phyloP scores from a whole-genome alignment of 139 green algal genomes.

The Penium margaritaceum region DNA sequence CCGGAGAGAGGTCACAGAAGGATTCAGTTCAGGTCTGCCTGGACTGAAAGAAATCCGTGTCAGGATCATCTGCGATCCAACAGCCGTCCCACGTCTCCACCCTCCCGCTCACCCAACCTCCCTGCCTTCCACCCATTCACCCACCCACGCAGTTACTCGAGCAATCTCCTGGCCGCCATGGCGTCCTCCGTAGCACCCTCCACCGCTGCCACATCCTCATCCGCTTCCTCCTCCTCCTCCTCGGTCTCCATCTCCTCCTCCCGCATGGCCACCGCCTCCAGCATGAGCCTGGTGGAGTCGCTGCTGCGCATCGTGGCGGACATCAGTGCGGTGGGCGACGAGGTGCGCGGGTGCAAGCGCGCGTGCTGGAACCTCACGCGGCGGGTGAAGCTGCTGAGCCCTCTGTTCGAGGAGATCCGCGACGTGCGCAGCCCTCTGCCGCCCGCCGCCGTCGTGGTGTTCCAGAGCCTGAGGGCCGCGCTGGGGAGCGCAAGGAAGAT shows the following conservation, averaged over 20 bases:
- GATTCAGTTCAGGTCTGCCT: too few species aligned
- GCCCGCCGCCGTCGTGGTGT: slow-evolving; percentile 5
- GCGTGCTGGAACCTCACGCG: slow-evolving; percentile 12
- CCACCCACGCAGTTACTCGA: too few species aligned
- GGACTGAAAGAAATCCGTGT: too few species aligned
- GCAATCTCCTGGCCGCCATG: too few species aligned
- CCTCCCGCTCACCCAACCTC: too few species aligned
- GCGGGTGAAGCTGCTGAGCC: slow-evolving; percentile 19
- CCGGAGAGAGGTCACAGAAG: too few species aligned
- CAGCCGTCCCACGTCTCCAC: too few species aligned
- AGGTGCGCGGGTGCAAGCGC: slow-evolving; percentile 6
- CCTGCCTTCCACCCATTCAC: too few species aligned
- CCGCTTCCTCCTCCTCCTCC: too few species aligned
- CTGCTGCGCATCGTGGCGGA: slow-evolving; percentile 22
- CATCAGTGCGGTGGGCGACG: slow-evolving; percentile 9
- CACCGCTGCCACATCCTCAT: too few species aligned
- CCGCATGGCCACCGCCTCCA: slow-evolving; percentile 15
- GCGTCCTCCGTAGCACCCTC: too few species aligned
- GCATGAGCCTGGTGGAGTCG: slow-evolving; percentile 19
- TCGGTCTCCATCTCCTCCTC: slow-evolving; percentile 14
- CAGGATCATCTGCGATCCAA: too few species aligned
- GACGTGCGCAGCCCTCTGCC: slow-evolving; percentile 23
- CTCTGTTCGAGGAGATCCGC: slow-evolving; percentile 36
- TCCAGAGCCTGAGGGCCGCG: slow-evolving; percentile 21
- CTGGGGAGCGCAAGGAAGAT: slow-evolving; percentile 9